A percentile compares a stretch with the other conserved stretches of the same genome.
Evolutionary conservation across 331 rosid genomes (phyloP).

Genomic region (Phaseolus coccineus): DNA sequence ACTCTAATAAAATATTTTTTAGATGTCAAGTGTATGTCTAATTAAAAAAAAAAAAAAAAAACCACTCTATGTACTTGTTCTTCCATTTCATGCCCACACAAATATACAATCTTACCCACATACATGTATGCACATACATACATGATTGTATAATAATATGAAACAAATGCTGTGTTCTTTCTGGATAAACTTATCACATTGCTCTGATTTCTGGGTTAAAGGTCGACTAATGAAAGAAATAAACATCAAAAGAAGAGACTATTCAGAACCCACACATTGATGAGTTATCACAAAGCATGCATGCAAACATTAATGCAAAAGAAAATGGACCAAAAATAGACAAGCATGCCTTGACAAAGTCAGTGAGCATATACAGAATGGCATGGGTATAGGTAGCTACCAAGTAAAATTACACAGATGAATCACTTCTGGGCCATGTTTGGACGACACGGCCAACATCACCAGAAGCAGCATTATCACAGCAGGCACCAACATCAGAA

Average conservation of each 20-base stretch:
- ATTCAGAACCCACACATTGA: background rate
- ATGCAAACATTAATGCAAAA: slow-evolving; percentile 20
- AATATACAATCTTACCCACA: background rate
- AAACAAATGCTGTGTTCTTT: background rate
- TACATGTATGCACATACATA: background rate
- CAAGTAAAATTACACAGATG: background rate
- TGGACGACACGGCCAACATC: slow-evolving; percentile 46
- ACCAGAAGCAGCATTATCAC: slow-evolving; percentile 51
- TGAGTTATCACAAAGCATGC: slow-evolving; percentile 25
- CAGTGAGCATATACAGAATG: no score
- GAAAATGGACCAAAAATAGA: background rate
- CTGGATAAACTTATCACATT: slow-evolving; percentile 14
- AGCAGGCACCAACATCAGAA: slow-evolving; percentile 54
- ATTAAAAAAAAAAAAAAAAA: no score
- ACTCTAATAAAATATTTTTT: no score
- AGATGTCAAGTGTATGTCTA: no score
- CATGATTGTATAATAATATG: background rate
- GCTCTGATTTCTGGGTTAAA: slow-evolving; percentile 23
- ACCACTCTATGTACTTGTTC: no score
- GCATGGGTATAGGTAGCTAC: background rate
- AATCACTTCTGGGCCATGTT: slow-evolving; percentile 32
- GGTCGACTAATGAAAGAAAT: slow-evolving; percentile 16
- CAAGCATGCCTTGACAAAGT: background rate
- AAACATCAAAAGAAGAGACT: background rate
- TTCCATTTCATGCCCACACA: background rate